Base-by-base conservation (phyloP, 345 rosid genomes). In the Salix caprea region DNA sequence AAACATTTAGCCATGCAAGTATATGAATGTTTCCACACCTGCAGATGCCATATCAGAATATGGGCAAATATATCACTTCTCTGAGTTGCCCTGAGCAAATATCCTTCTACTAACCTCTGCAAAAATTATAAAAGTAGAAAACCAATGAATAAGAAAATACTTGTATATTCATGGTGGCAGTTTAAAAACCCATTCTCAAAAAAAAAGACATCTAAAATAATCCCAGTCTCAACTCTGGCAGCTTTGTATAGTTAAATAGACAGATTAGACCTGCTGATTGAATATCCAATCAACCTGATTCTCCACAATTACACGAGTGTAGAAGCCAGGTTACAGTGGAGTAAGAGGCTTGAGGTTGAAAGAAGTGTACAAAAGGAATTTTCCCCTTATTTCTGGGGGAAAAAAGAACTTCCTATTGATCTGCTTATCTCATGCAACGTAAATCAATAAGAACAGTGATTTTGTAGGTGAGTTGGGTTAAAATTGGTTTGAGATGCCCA, bases 1-100 rank as follows among this genome's bases (percentile, higher is more conserved):
- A 81, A 42, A 58, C 65, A 65, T 60, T 78, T 50, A 72, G 67
- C 79, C 74, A 32, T 2, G 28, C 56, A 66, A 56, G 46, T 48
- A 72, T 61, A 81, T 24, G 75, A 68, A 62, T 46, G 14, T 62
- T 74, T 67, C 66, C 83, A 50, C 71, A 96, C 99, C 96, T 94
- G 97, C 73, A 96, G 82, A 88, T 91, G 95, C 99, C 99, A 96
- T 82, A 96, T 94, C 80, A 96, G 85, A 85, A 94, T 96, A 82
- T 96, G 99, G 72, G 98, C 94, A 81, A 96, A 96, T 85, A 96
- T 84, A 80, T 96, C 97, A 81, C 98, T 96, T 85, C 95, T 87
- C 78, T 96, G 97, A 80, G 99, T 83, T 70, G 99, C 99, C 89
- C 98, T 89, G 42, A 96, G 94, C 88, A 96, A 85, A 83, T 96